These are phyloP conservation scores for Epichloe gansuensis DNA, from an alignment of 2,329 filamentous ascomycete species.

Conservation along the genomic window DNA sequence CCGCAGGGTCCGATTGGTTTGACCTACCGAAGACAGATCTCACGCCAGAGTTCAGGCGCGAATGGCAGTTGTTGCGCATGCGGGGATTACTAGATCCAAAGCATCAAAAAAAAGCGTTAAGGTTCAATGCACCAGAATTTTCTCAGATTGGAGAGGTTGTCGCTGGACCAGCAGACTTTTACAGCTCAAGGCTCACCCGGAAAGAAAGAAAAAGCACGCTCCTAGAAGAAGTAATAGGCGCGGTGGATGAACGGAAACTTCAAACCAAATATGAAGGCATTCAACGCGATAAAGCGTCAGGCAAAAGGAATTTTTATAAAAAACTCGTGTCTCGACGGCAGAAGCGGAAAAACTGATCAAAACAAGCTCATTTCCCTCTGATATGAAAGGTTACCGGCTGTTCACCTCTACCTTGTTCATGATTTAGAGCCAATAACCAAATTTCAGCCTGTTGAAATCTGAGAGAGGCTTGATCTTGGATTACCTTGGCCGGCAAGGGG, in stretches of 20 bases:
- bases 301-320: slow-evolving; percentile 84
- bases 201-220: slow-evolving; percentile 82
- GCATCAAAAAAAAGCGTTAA: slow-evolving; percentile 82
- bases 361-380: neutral
- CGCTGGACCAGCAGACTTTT: slow-evolving; percentile 79
- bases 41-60: slow-evolving; percentile 74
- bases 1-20: slow-evolving; percentile 76
- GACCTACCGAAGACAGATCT: slow-evolving; percentile 73
- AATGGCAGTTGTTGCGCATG: slow-evolving; percentile 82
- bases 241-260: slow-evolving; percentile 49
- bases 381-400: neutral
- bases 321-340: slow-evolving; percentile 44
- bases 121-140: slow-evolving; percentile 55
- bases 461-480: too few species aligned
- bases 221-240: slow-evolving; percentile 62
- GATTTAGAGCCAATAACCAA: too few species aligned
- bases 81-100: slow-evolving; percentile 80
- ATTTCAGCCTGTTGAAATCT: too few species aligned
- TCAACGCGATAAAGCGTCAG: slow-evolving; percentile 68
- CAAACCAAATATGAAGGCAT: slow-evolving; percentile 80
- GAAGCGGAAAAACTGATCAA: slow-evolving; percentile 13
- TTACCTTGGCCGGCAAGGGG: too few species aligned
- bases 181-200: slow-evolving; percentile 65
- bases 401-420: neutral
- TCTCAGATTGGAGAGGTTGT: slow-evolving; percentile 83